Evolutionary conservation across 176 grass and related monocot species (phyloP), one percentile per base, ranked within the genome.

Genomic region (Olyra latifolia): DNA sequence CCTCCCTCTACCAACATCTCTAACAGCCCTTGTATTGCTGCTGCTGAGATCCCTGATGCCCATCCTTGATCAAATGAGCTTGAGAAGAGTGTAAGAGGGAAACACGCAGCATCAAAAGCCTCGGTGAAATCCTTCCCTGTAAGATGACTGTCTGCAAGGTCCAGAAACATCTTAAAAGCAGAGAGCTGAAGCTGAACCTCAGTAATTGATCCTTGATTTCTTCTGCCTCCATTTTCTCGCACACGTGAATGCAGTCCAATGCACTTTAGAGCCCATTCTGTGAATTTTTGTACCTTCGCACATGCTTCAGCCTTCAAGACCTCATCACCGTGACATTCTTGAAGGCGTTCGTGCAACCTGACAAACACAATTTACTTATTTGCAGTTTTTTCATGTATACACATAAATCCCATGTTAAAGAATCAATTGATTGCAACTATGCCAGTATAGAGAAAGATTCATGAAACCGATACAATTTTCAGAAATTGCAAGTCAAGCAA

Each of bases 261-360:
- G 69, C 96, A 98, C 79, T 92, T 95, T 30, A 98, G 77, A 80
- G 96, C 96, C 92, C 92, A 98, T 71, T 98, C 96, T 65, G 96
- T 98, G 80, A 98, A 98, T 66, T 91, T 98, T 69, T 95, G 96
- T n/a, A 98, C 96, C 66, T 98, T 98, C 13, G 88, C 79, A 70
- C 90, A 79, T n/a, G 92, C 92, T 95, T 98, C 96, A 47, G 90
- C 92, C 64, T 95, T 98, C 64, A 98, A 62, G 85, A 93, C 86
- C 70, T 98, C 96, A 47, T 98, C 88, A 5, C 90, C 90, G 15
- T 95, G 96, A 42, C 90, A 95, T 86, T 98, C 96, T 91, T 98
- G 90, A 49, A 98, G 90, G 6, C 92, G 90, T 65, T 98, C 96
- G 4, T 93, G 90, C 66, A 98, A 83, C 62, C 96, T 98, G 52